A percentile compares a stretch with the other conserved stretches of the same genome.
Conservation (phyloP, 2,329 filamentous ascomycete genomes). For the Fusarium sp. region DNA sequence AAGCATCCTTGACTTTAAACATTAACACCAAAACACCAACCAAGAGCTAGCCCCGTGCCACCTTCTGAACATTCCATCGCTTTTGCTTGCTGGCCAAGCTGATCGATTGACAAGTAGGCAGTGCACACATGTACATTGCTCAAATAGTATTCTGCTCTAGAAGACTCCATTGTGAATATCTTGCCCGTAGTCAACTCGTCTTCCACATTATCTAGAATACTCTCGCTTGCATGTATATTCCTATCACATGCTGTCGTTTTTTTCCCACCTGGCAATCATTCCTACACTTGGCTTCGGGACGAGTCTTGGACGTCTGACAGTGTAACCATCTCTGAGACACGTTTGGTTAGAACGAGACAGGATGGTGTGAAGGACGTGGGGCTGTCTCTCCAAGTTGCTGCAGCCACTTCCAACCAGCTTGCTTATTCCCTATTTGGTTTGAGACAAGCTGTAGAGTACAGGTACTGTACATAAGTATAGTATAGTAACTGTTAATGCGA, state of each 20-base stretch:
- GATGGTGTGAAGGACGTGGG: conserved; percentile 37
- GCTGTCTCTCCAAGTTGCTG: conserved; percentile 38
- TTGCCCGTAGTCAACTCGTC: conserved; percentile 2
- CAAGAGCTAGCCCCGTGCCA: conserved; percentile 20
- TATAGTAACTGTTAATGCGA: conserved; percentile 30
- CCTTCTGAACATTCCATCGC: conserved; percentile 35
- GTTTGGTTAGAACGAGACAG: conserved; percentile 33
- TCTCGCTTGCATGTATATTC: not conserved
- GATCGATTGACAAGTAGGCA: not conserved
- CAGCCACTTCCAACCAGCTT: conserved; percentile 43
- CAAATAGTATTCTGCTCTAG: not conserved
- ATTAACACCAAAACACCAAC: conserved; percentile 35
- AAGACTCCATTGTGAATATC: not conserved
- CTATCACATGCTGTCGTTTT: conserved; percentile 34
- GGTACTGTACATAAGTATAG: too few species aligned
- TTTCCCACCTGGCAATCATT: conserved; percentile 29
- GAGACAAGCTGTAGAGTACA: conserved; percentile 13
- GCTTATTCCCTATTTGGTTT: conserved; percentile 35
- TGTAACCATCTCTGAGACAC: conserved; percentile 44
- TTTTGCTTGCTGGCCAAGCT: conserved; percentile 11
- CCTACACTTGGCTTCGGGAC: conserved; percentile 37
- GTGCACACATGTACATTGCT: too few species aligned
- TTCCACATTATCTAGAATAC: not conserved
- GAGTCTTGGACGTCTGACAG: conserved; percentile 42
- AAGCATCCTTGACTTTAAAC: conserved; percentile 28